Evolutionary conservation across 176 grass and related monocot genomes (phyloP).

Genomic region (Tillandsia fasciculata): DNA sequence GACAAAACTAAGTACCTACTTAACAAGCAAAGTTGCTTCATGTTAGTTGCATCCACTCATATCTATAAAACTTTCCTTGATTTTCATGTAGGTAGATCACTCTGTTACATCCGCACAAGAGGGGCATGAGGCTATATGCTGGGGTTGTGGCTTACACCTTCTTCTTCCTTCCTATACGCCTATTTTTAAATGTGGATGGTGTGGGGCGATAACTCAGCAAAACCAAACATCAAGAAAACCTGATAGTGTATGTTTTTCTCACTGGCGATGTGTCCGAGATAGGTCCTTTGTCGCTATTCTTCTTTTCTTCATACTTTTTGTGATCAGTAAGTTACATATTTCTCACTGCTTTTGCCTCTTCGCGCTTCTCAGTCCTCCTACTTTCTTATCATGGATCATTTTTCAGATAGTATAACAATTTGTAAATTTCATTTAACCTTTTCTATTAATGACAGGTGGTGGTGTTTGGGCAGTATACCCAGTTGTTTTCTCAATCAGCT

Average conservation of each 20-base stretch:
- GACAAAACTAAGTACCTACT: neutral
- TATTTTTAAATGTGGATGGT: constrained; percentile 95
- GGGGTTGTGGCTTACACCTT: constrained; percentile 82
- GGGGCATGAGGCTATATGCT: constrained; percentile 66
- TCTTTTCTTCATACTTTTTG: constrained; percentile 64
- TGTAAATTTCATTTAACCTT: constrained; percentile 1
- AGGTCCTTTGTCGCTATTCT: constrained; percentile 69
- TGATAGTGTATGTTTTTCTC: constrained; percentile 70
- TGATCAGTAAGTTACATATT: constrained; percentile 60
- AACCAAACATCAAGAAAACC: constrained; percentile 51
- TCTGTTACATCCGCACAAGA: constrained; percentile 56
- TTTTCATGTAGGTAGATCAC: constrained; percentile 60
- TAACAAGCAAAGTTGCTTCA: neutral
- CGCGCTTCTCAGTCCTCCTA: constrained; percentile 4
- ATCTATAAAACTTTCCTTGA: neutral
- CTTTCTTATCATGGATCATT: no score
- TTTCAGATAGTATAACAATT: no score
- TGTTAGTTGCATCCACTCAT: neutral
- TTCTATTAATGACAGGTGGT: constrained; percentile 44
- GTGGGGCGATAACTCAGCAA: constrained; percentile 73
- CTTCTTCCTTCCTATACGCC: constrained; percentile 54
- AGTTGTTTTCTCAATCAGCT: constrained; percentile 61
- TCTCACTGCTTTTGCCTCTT: neutral
- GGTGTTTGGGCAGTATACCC: constrained; percentile 88
- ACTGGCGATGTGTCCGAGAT: constrained; percentile 63